These are phyloP conservation scores for Lasiodiplodia citricola DNA, from an alignment of 2,329 filamentous ascomycete species.

Conservation along the genomic window DNA sequence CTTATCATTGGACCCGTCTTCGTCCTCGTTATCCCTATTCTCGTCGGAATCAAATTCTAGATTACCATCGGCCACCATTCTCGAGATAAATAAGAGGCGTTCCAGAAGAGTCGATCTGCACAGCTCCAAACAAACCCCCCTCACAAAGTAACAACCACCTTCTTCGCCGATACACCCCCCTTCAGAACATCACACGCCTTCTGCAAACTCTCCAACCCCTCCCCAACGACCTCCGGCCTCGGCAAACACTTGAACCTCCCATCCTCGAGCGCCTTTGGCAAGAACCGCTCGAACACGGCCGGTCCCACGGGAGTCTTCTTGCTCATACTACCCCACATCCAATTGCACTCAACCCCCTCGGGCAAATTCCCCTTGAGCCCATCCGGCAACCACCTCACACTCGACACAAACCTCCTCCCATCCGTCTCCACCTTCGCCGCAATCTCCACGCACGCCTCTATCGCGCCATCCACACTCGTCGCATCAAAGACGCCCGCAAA, in stretches of 20 bases:
- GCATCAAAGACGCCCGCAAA: constrained; percentile 49
- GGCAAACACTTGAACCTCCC: constrained; percentile 39
- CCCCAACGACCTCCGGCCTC: constrained; percentile 36
- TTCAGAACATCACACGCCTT: constrained; percentile 34
- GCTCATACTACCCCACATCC: background rate
- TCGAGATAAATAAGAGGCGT: too few species aligned
- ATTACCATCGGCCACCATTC: too few species aligned
- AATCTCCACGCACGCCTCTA: background rate
- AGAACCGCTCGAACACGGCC: constrained; percentile 39
- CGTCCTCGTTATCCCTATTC: too few species aligned
- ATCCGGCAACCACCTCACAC: background rate
- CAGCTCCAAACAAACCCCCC: background rate
- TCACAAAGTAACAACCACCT: constrained; percentile 41
- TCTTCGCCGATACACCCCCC: constrained; percentile 45
- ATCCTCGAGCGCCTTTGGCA: constrained; percentile 39
- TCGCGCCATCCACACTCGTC: constrained; percentile 25
- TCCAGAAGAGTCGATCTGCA: background rate
- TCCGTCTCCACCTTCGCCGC: background rate
- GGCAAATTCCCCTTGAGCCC: background rate
- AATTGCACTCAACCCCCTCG: background rate
- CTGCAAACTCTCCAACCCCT: constrained; percentile 35
- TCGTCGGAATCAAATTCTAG: too few species aligned
- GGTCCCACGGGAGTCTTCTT: constrained; percentile 37
- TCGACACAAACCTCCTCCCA: background rate
- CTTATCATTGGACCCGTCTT: too few species aligned